phyloP scores from a whole-genome alignment of 2,329 filamentous ascomycete genomes.

The Neofusicoccum cordaticola region DNA sequence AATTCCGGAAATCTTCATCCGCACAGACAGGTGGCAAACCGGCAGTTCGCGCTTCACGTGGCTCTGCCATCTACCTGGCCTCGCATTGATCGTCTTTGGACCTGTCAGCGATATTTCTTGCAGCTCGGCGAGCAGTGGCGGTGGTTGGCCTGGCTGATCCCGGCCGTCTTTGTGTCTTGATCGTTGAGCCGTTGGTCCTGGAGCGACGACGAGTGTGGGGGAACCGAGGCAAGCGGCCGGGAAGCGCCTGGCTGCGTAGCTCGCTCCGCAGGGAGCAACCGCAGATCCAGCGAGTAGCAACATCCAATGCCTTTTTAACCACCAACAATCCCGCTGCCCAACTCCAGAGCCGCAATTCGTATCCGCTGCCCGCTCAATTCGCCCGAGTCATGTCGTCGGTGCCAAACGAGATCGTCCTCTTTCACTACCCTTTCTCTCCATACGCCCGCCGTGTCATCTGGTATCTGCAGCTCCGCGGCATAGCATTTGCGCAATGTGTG shows the following conservation, averaged over 20 bases:
- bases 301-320: neutral
- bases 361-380: neutral
- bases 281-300: neutral
- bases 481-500: slow-evolving; percentile 65
- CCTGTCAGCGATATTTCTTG: neutral
- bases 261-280: neutral
- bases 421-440: slow-evolving; percentile 64
- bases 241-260: neutral
- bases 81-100: neutral
- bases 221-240: slow-evolving; percentile 7
- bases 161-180: neutral
- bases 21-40: neutral
- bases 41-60: neutral
- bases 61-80: neutral
- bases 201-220: neutral
- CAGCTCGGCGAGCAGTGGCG: neutral
- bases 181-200: neutral
- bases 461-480: slow-evolving; percentile 64
- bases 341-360: slow-evolving; percentile 7
- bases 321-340: slow-evolving; percentile 10
- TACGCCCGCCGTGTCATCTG: slow-evolving; percentile 62
- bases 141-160: neutral
- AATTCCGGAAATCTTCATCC: neutral
- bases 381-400: slow-evolving; percentile 13
- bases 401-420: slow-evolving; percentile 54